A percentile compares a stretch with the other conserved stretches of the same genome.
Conservation (phyloP, 1,139 yeast genomes). For the Blastobotrys petasosporus region DNA sequence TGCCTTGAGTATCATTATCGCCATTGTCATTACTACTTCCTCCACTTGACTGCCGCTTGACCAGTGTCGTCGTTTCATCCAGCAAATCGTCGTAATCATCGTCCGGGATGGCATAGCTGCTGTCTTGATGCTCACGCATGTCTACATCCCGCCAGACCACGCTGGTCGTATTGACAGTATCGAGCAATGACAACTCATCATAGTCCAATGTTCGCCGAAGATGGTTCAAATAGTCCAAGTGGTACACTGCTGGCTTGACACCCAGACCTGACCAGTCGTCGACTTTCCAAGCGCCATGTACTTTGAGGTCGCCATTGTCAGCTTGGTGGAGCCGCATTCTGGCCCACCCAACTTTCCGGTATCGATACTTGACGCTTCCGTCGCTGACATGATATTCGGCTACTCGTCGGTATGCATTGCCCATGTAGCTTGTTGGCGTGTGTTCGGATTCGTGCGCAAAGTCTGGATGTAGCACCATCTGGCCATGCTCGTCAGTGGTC, state of each 20-base stretch:
- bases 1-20: constrained; percentile 25
- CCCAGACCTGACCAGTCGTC: constrained; percentile 32
- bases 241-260: constrained; percentile 30
- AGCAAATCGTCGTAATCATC: constrained; percentile 9
- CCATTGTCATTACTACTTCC: constrained; percentile 4
- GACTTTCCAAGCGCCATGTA: constrained; percentile 33
- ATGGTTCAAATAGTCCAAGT: constrained; percentile 21
- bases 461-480: constrained; percentile 23
- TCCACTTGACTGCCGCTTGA: constrained; percentile 11
- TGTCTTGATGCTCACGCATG: constrained; percentile 16
- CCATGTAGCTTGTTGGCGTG: constrained; percentile 19
- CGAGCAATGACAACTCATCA: constrained; percentile 20
- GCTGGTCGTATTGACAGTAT: constrained; percentile 12
- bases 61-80: not conserved
- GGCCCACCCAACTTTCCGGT: constrained; percentile 33
- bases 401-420: constrained; percentile 29
- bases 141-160: constrained; percentile 35
- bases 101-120: constrained; percentile 6
- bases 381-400: constrained; percentile 18
- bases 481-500: constrained; percentile 20
- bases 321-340: constrained; percentile 24
- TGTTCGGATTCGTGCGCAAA: constrained; percentile 11
- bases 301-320: constrained; percentile 15
- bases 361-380: constrained; percentile 19
- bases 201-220: constrained; percentile 16